Conservation (phyloP, 768 basidiomycete species). For the Exidia glandulosa region DNA sequence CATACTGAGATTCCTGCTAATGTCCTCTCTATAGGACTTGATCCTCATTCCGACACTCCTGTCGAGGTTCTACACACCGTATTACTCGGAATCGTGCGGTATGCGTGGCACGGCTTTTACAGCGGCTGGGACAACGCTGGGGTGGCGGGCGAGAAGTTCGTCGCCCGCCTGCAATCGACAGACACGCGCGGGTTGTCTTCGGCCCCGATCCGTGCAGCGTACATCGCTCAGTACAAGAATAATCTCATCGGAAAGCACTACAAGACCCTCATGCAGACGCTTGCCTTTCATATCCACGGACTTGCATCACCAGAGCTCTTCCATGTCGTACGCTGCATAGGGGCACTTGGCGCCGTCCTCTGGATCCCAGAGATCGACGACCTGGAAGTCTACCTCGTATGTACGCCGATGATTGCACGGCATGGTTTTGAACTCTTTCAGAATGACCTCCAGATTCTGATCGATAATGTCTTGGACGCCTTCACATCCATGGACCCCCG, state of each 20-base stretch:
- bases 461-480: constrained; percentile 27
- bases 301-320: constrained; percentile 7
- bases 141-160: constrained; percentile 18
- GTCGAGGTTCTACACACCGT: too few species aligned
- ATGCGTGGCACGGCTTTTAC: too few species aligned
- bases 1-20: too few species aligned
- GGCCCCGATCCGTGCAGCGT: constrained; percentile 24
- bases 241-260: constrained; percentile 32
- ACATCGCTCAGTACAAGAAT: constrained; percentile 34
- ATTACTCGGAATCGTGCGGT: too few species aligned
- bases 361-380: constrained; percentile 8
- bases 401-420: background rate
- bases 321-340: background rate
- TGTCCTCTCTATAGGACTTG: too few species aligned
- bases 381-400: constrained; percentile 8
- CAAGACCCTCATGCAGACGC: constrained; percentile 27
- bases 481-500: constrained; percentile 22
- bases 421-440: background rate
- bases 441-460: constrained; percentile 13
- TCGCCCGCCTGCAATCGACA: constrained; percentile 15
- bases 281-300: constrained; percentile 27
- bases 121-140: constrained; percentile 16
- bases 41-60: too few species aligned
- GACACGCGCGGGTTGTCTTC: constrained; percentile 18
- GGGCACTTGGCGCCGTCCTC: constrained; percentile 7